A percentile compares a stretch with the other conserved stretches of the same genome.
Evolutionary conservation across 1,284 basidiomycete species (phyloP).

Genomic region (Ganoderma sp.): DNA sequence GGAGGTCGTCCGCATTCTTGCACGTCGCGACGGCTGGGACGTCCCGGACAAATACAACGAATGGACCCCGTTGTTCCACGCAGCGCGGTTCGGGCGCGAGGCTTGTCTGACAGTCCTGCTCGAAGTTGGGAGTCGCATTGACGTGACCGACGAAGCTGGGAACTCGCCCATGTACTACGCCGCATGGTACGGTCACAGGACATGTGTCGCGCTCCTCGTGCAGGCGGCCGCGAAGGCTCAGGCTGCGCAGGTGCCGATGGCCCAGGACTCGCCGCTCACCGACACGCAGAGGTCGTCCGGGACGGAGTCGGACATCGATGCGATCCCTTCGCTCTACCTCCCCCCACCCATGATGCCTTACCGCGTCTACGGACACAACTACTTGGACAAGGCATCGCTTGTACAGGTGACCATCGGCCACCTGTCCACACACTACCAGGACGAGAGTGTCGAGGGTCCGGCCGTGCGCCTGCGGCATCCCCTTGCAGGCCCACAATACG

Average conservation of each 20-base stretch:
- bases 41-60: constrained; percentile 95
- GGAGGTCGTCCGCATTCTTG: constrained; percentile 82
- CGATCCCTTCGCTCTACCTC: constrained; percentile 92
- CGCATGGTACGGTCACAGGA: constrained; percentile 95
- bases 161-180: constrained; percentile 93
- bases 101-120: constrained; percentile 82
- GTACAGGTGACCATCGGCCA: constrained; percentile 90
- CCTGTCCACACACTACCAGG: constrained; percentile 47
- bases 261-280: constrained; percentile 40
- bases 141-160: constrained; percentile 84
- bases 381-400: constrained; percentile 87
- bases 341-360: constrained; percentile 99
- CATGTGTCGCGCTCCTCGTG: constrained; percentile 79
- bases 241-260: constrained; percentile 25
- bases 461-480: constrained; percentile 73
- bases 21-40: constrained; percentile 83
- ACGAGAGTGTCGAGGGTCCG: constrained; percentile 37
- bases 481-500: constrained; percentile 64
- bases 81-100: constrained; percentile 86
- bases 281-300: constrained; percentile 44
- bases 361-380: constrained; percentile 89
- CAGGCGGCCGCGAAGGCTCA: constrained; percentile 45
- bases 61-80: constrained; percentile 98
- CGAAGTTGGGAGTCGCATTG: constrained; percentile 77
- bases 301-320: constrained; percentile 79